A percentile compares a stretch with the other conserved stretches of the same genome.
phyloP scores from a whole-genome alignment of 495 filamentous ascomycete genomes.

The Paragyromitra xinjiangensis region DNA sequence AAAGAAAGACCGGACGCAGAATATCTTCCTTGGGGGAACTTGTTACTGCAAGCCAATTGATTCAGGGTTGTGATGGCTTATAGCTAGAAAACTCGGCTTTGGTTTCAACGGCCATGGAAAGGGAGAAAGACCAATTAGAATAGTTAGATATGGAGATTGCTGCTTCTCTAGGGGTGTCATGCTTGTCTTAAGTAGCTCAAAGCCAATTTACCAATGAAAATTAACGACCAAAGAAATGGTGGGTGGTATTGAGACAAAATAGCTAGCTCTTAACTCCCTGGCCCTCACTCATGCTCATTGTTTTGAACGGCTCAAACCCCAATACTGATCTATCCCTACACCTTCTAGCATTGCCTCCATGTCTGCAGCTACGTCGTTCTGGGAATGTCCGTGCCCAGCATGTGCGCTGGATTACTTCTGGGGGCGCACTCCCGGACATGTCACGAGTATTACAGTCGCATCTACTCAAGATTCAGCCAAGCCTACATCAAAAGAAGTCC shows the following conservation, averaged over 20 bases:
- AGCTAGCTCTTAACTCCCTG: constrained; percentile 1
- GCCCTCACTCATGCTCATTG: neutral
- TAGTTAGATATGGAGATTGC: neutral
- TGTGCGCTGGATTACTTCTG: constrained; percentile 9
- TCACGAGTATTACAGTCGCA: neutral
- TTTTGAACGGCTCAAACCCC: neutral
- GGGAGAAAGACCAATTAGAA: neutral
- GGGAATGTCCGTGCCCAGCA: neutral
- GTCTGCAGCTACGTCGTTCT: neutral
- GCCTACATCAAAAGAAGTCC: neutral
- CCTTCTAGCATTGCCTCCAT: neutral
- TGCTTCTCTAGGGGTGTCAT: neutral
- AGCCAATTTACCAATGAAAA: constrained; percentile 1
- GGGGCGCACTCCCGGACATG: neutral
- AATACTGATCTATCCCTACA: neutral
- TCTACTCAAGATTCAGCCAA: neutral
- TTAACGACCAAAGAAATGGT: constrained; percentile 1
- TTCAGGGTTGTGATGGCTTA: too few relatives aligned
- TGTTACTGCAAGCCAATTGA: too few relatives aligned
- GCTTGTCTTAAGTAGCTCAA: neutral
- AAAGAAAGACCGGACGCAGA: too few relatives aligned
- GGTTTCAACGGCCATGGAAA: neutral
- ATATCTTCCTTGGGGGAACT: too few relatives aligned
- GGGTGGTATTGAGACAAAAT: neutral
- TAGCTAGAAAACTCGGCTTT: too few relatives aligned